These are phyloP conservation scores for Rubroshorea leprosula DNA, from an alignment of 345 rosid species.

Conservation along the genomic window DNA sequence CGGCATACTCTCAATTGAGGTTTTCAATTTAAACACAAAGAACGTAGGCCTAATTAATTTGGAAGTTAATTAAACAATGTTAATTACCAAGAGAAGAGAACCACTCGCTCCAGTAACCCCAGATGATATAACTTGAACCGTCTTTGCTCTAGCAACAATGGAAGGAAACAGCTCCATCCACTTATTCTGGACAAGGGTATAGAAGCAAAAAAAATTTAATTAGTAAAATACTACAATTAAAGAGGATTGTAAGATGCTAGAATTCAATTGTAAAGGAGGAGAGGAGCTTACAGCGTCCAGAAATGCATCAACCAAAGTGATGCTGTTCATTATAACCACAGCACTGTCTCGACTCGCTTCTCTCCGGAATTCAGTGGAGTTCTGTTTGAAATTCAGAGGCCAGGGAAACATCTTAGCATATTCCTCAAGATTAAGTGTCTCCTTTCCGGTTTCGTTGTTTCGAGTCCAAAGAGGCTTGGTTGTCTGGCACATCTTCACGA, in stretches of 20 bases:
- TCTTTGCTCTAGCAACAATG: slow-evolving; percentile 80
- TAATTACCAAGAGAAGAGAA: slow-evolving; percentile 30
- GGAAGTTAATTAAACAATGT: too few relatives aligned
- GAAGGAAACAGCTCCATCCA: slow-evolving; percentile 90
- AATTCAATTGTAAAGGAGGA: too few relatives aligned
- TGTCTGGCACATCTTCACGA: slow-evolving; percentile 52
- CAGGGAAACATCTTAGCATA: slow-evolving; percentile 59
- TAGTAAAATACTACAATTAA: too few relatives aligned
- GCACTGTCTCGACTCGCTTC: slow-evolving; percentile 77
- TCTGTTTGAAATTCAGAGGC: slow-evolving; percentile 40
- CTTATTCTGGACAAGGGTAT: slow-evolving; percentile 38
- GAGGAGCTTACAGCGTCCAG: slow-evolving; percentile 59
- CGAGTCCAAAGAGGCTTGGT: slow-evolving; percentile 69
- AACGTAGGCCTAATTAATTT: too few relatives aligned
- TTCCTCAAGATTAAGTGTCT: slow-evolving; percentile 58
- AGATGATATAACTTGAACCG: slow-evolving; percentile 54
- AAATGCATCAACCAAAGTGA: slow-evolving; percentile 70
- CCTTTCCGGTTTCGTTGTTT: slow-evolving; percentile 28
- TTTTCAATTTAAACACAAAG: too few relatives aligned
- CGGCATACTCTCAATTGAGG: too few relatives aligned
- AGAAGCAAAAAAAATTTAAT: too few relatives aligned
- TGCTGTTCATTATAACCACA: slow-evolving; percentile 84
- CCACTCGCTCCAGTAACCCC: slow-evolving; percentile 73
- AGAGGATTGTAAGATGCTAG: too few relatives aligned
- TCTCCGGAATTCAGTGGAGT: slow-evolving; percentile 33